Evolutionary conservation across 148 eudicot species (phyloP), one percentile per base, ranked within the genome.

Genomic region (Nepenthes gracilis): DNA sequence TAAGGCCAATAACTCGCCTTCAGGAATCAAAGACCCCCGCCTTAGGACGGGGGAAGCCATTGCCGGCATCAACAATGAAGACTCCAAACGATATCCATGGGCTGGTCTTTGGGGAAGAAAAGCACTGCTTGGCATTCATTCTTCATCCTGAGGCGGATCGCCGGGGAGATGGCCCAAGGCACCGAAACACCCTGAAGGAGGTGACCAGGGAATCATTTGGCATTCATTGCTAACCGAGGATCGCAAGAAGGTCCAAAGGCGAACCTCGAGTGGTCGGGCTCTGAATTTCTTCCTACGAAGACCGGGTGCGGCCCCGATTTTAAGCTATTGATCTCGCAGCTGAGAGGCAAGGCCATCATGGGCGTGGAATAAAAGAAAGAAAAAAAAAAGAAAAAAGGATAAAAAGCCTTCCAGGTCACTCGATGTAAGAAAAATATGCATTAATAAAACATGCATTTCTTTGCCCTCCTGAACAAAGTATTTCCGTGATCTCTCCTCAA

Each of bases 11-110:
- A n/a, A n/a, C n/a, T n/a, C n/a, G n/a, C n/a, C n/a, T n/a, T n/a
- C n/a, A n/a, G n/a, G n/a, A n/a, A n/a, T n/a, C n/a, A 8, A 5
- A 45, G 38, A 23, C 47, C 34, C 36, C 70, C 64, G n/a, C n/a
- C n/a, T n/a, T n/a, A n/a, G n/a, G 77, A 61, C 38, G 79, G 51
- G 86, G 94, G 63, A 81, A 79, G 33, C 72, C 79, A n/a, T n/a
- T n/a, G 50, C 80, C 65, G 12, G 59, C 66, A 12, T 82, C 85
- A 58, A 88, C 78, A n/a, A n/a, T n/a, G 59, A 88, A 85, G 13
- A 77, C 75, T 53, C 86, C n/a, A n/a, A n/a, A n/a, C n/a, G n/a
- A n/a, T n/a, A n/a, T n/a, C n/a, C n/a, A n/a, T n/a, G n/a, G n/a
- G n/a, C n/a, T n/a, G n/a, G n/a, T n/a, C n/a, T n/a, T n/a, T 76